phyloP scores from a whole-genome alignment of 2,329 filamentous ascomycete species.

The Cytospora leucostoma region DNA sequence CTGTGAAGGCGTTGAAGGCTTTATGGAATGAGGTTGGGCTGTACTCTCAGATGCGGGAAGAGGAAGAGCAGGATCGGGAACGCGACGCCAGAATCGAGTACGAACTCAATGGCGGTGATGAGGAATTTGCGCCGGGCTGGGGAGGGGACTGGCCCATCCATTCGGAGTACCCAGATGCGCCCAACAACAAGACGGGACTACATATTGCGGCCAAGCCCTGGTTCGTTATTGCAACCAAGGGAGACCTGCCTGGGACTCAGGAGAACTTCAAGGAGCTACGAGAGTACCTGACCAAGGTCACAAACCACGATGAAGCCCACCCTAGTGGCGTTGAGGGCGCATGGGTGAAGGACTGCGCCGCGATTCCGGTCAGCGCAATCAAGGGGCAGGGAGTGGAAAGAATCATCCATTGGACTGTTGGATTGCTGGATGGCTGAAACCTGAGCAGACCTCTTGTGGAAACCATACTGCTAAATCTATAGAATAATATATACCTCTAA shows the following conservation, averaged over 20 bases:
- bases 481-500: background rate
- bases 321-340: slow-evolving; percentile 65
- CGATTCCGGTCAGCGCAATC: slow-evolving; percentile 88
- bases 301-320: slow-evolving; percentile 64
- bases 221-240: slow-evolving; percentile 95
- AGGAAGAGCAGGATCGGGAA: slow-evolving; percentile 68
- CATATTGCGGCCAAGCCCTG: slow-evolving; percentile 92
- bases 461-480: background rate
- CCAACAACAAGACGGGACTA: slow-evolving; percentile 44
- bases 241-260: slow-evolving; percentile 77
- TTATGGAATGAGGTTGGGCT: slow-evolving; percentile 90
- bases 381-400: slow-evolving; percentile 78
- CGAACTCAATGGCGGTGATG: slow-evolving; percentile 49
- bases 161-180: slow-evolving; percentile 35
- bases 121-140: slow-evolving; percentile 26
- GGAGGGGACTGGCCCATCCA: slow-evolving; percentile 35
- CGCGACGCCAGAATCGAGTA: slow-evolving; percentile 58
- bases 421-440: slow-evolving; percentile 55
- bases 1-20: slow-evolving; percentile 73
- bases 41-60: slow-evolving; percentile 78
- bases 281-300: slow-evolving; percentile 69
- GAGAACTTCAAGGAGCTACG: slow-evolving; percentile 73
- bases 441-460: background rate
- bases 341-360: slow-evolving; percentile 64
- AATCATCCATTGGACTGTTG: slow-evolving; percentile 72